Evolutionary conservation across 1,284 basidiomycete genomes (phyloP).

Genomic region (Stereum hirsutum): DNA sequence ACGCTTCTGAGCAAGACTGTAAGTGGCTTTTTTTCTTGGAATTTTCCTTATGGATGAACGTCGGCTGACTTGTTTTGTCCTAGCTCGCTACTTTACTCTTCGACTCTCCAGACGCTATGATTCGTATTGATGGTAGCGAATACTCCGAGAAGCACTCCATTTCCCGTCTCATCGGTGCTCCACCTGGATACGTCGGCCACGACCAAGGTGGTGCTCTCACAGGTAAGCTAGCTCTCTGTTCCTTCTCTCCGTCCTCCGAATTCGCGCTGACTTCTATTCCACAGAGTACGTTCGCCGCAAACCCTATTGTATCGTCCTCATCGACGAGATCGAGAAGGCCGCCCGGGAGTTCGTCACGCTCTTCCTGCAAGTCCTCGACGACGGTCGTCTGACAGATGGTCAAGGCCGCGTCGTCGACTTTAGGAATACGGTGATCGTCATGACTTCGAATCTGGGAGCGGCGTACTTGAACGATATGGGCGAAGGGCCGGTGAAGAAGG

Average conservation of each 20-base stretch:
- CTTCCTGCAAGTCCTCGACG: constrained; percentile 92
- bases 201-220: constrained; percentile 87
- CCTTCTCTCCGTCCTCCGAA: too few relatives aligned
- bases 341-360: constrained; percentile 86
- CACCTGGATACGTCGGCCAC: constrained; percentile 89
- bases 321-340: constrained; percentile 89
- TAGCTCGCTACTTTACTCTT: constrained; percentile 84
- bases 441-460: constrained; percentile 90
- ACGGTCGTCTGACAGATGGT: constrained; percentile 89
- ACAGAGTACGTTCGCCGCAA: constrained; percentile 87
- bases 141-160: constrained; percentile 94
- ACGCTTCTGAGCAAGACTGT: constrained; percentile 89
- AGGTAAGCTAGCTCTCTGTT: too few relatives aligned
- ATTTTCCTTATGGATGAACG: neutral
- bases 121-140: constrained; percentile 86
- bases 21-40: constrained; percentile 20
- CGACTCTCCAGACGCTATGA: constrained; percentile 85
- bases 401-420: constrained; percentile 75
- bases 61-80: constrained; percentile 12
- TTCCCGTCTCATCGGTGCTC: constrained; percentile 82
- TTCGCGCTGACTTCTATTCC: too few relatives aligned
- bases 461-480: constrained; percentile 71
- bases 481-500: constrained; percentile 59
- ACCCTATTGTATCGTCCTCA: constrained; percentile 75
- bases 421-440: constrained; percentile 86